Evolutionary conservation across 78 protist genomes (phyloP).

Genomic region (Dictyostelium firmibasis): DNA sequence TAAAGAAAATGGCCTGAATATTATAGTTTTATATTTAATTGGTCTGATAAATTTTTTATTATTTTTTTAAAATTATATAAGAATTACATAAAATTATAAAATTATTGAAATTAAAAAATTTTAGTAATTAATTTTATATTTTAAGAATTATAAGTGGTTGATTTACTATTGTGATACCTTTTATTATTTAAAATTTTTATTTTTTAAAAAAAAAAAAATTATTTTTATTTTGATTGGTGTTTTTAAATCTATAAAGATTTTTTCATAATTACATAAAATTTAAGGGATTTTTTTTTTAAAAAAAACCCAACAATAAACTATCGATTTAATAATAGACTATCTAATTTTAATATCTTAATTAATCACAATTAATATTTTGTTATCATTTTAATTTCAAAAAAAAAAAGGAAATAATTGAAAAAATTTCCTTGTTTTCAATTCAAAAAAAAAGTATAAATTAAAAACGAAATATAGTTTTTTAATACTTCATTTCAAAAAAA

Average conservation of each 20-base stretch:
- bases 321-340: background rate
- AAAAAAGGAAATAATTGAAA: background rate
- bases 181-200: background rate
- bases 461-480: background rate
- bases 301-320: background rate
- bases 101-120: no score
- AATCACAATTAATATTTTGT: background rate
- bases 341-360: background rate
- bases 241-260: background rate
- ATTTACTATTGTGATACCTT: background rate
- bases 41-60: no score
- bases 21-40: no score
- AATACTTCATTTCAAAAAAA: background rate
- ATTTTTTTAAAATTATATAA: no score
- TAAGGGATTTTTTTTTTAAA: background rate
- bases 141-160: background rate
- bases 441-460: background rate
- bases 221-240: background rate
- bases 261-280: background rate
- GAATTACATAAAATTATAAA: no score
- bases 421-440: no score
- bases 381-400: background rate
- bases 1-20: no score
- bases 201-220: background rate
- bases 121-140: no score